Evolutionary conservation across 345 rosid species (phyloP).

Genomic region (Salix koriyanagi): DNA sequence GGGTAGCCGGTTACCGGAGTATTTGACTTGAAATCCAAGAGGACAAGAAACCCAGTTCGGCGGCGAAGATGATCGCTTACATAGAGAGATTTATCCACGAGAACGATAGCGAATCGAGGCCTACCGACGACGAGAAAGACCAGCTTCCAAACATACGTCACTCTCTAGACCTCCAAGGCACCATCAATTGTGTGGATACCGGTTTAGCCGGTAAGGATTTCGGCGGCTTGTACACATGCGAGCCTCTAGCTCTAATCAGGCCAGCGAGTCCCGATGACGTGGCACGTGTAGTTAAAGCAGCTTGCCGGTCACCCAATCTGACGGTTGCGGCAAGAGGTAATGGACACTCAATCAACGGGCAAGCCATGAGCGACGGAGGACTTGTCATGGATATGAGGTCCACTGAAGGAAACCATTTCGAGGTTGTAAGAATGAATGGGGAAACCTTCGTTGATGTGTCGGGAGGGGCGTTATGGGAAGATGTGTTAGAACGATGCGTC

Average conservation of each 20-base stretch:
- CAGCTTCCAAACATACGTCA: slow-evolving; percentile 28
- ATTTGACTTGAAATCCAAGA: background rate
- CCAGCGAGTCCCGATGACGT: slow-evolving; percentile 68
- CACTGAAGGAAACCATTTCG: slow-evolving; percentile 43
- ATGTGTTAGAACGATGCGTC: slow-evolving; percentile 64
- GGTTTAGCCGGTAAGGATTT: slow-evolving; percentile 60
- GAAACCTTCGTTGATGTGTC: slow-evolving; percentile 49
- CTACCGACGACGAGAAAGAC: slow-evolving; percentile 27
- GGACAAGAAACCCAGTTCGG: background rate
- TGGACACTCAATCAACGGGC: slow-evolving; percentile 97
- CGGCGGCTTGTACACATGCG: slow-evolving; percentile 63
- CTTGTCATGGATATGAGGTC: slow-evolving; percentile 80
- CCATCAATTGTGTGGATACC: slow-evolving; percentile 32
- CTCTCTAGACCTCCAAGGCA: slow-evolving; percentile 57
- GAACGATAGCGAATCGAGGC: slow-evolving; percentile 53
- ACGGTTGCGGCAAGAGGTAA: slow-evolving; percentile 95
- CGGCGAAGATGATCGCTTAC: slow-evolving; percentile 65
- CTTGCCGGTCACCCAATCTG: slow-evolving; percentile 44
- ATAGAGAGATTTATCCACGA: slow-evolving; percentile 61
- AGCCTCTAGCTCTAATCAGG: slow-evolving; percentile 58
- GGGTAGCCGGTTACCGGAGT: background rate
- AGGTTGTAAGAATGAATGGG: slow-evolving; percentile 22
- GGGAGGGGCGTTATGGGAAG: slow-evolving; percentile 97
- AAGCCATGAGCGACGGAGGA: slow-evolving; percentile 83
- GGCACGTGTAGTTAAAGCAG: slow-evolving; percentile 46